phyloP scores from a whole-genome alignment of 345 rosid genomes.

The Nephelium lappaceum region DNA sequence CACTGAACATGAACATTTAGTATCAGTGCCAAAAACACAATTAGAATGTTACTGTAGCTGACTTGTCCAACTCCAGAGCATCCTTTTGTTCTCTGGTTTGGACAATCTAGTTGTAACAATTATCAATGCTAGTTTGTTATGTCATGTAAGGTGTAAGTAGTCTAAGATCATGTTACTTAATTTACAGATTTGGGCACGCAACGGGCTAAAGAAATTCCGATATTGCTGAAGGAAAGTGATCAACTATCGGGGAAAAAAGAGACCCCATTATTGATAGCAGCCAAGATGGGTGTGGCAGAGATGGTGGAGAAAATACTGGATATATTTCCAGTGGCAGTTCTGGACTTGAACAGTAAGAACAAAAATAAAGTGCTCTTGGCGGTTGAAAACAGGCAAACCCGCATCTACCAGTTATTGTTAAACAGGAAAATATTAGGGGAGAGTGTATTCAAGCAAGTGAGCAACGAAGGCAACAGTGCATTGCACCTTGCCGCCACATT shows the following conservation, averaged over 20 bases:
- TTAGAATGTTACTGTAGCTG: neutral
- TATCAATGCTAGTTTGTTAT: neutral
- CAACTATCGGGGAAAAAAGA: neutral
- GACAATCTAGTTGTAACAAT: neutral
- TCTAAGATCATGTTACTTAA: neutral
- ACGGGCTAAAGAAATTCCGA: neutral
- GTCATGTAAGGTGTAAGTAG: neutral
- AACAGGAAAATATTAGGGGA: neutral
- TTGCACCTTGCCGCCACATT: slow-evolving; percentile 28
- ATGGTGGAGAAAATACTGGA: slow-evolving; percentile 20
- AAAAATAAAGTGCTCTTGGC: slow-evolving; percentile 28
- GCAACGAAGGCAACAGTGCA: slow-evolving; percentile 27
- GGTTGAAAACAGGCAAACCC: slow-evolving; percentile 27
- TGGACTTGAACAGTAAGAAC: neutral
- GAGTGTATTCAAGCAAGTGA: slow-evolving; percentile 18
- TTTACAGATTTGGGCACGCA: neutral
- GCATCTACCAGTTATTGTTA: slow-evolving; percentile 14
- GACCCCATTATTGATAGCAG: slow-evolving; percentile 18
- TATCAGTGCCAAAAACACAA: too few relatives aligned
- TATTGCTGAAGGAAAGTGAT: neutral
- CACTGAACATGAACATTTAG: too few relatives aligned
- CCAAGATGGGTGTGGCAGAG: slow-evolving; percentile 18
- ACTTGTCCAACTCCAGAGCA: neutral
- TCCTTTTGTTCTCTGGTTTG: neutral
- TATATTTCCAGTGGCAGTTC: slow-evolving; percentile 13